Evolutionary conservation across 192 early-diverging fungal species (phyloP), one percentile per base, ranked within the genome.

Genomic region (Dispira simplex): DNA sequence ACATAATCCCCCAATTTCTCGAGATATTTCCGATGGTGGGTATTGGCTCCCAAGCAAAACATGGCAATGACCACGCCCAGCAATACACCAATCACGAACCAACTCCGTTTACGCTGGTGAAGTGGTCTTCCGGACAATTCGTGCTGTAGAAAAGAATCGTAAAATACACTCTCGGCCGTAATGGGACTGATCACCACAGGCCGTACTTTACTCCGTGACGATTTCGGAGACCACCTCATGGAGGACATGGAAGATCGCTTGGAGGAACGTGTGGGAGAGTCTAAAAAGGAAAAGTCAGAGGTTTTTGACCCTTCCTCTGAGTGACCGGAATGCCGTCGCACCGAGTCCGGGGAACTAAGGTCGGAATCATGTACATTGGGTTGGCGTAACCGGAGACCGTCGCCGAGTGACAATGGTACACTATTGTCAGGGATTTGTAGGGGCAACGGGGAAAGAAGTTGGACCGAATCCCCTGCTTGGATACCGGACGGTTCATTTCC

Each of bases 71-170:
- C 63, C 62, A 81, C 71, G 26, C 82, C 84, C 49, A 83, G 66
- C n/a, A 79, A 52, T 21, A 85, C 78, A 39, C 84, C 84, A 18
- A 79, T 67, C 44, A 80, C 65, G 21, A 85, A 75, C 71, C 73
- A 78, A 44, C 73, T 65, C 39, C 76, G 69, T 12, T 73, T 68
- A 44, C 66, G 66, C 28, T 64, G 48, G 21, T 64, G 63, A 18
- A 64, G n/a, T 9, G 63, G 47, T 14, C 49, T 46, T n/a, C 49
- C 52, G 25, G 63, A 27, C 18, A 64, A 18, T 28, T 64, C 63
- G 43, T 48, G 23, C 44, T 64, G 63, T 18, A 64, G 48, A 2
- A 27, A 26, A 2, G 63, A 64, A 27, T 55, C 46, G 63, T 64
- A 64, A 51, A 64, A 64, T 16, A 62, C 59, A n/a, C 59, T 62